Base-by-base conservation (phyloP, 1,284 basidiomycete genomes). In the Rhizopogon parksii region DNA sequence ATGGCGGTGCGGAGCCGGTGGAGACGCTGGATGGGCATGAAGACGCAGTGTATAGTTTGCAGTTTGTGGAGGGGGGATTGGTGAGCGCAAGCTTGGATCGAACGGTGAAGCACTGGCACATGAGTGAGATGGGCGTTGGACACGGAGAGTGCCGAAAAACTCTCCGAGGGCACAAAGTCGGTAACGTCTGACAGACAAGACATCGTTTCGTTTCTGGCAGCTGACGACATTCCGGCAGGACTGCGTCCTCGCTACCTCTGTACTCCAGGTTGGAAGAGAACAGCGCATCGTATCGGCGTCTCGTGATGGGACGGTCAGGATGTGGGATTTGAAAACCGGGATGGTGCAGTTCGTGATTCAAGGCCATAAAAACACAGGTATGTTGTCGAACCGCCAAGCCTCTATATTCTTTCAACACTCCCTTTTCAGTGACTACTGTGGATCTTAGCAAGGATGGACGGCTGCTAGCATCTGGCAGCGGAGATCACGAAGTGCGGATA, bases 341-440 rank as follows among this genome's bases (percentile, higher is more conserved):
- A 47, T 50, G 27, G 61, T 65, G 15, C 62, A 67, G 43, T 68
- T 69, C 39, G 63, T 69, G 63, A 62, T 67, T 19, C 66, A 67
- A 40, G 65, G 65, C 12, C 65, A 67, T 40, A 69, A 62, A n/a
- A 58, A 67, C 48, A 66, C 68, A 14, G 65, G 65, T 67, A 30
- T 52, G 64, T 32, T 19, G 4, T 5, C 4, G n/a, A 40, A 4
- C 7, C 3, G 15, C 21, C n/a, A 12, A 37, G 2, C 11, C 35
- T 27, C 25, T 12, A 15, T 15, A 30, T 25, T 47, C 11, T 40
- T 17, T 17, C 7, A 52, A 40, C 30, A 17, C 25, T 46, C 19
- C 36, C 14, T 37, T 52, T 30, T 24, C 21, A 52, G 51, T 52
- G n/a, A 52, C 50, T 2, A 53, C 51, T n/a, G 50, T 51, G 15